Evolutionary conservation across 768 basidiomycete species (phyloP).

Genomic region (Lyophyllum semitale): DNA sequence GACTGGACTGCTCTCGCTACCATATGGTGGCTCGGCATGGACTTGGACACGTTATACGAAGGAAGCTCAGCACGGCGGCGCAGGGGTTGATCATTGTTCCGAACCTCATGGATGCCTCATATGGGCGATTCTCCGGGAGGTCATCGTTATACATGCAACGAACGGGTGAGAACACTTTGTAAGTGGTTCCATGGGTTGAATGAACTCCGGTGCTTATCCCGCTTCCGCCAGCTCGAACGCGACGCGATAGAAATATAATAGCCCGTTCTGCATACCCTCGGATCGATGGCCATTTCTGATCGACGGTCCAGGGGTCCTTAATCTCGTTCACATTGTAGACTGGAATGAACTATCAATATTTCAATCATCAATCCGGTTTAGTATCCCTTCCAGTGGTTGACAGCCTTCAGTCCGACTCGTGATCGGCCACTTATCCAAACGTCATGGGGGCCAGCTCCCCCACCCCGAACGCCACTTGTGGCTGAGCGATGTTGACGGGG

Average conservation of each 20-base stretch:
- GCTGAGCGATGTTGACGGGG: conserved; percentile 1
- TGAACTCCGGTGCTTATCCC: background rate
- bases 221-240: background rate
- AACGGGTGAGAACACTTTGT: background rate
- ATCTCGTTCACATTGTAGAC: background rate
- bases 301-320: background rate
- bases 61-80: background rate
- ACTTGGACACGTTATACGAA: background rate
- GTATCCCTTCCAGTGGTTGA: background rate
- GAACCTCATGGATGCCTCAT: background rate
- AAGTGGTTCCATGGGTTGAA: background rate
- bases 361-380: background rate
- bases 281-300: background rate
- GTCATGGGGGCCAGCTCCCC: background rate
- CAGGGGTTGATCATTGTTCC: background rate
- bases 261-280: background rate
- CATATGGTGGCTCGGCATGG: background rate
- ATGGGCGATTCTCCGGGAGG: background rate
- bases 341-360: background rate
- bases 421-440: conserved; percentile 2
- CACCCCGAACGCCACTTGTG: background rate
- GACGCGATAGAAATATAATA: background rate
- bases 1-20: background rate
- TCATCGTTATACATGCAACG: background rate
- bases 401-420: background rate